A percentile compares a stretch with the other conserved stretches of the same genome.
Evolutionary conservation across 306 rosid species (phyloP).

Genomic region (Pyrus betulifolia): DNA sequence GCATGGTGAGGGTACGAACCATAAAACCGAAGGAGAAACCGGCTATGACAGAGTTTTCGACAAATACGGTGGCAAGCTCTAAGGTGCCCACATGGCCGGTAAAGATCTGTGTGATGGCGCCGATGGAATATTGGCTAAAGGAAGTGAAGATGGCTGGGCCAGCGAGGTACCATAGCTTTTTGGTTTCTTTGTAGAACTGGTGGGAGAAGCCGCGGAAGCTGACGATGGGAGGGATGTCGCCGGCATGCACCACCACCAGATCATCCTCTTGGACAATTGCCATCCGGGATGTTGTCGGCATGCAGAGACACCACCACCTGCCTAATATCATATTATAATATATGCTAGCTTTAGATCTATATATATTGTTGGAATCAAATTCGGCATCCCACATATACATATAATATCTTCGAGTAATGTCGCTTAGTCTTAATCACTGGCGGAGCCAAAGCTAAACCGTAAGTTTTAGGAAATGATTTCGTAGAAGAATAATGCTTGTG

Average conservation of each 20-base stretch:
- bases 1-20: constrained; percentile 30
- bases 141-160: constrained; percentile 90
- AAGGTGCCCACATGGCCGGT: constrained; percentile 75
- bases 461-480: no score
- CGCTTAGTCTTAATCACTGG: no score
- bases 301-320: no score
- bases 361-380: no score
- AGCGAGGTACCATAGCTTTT: constrained; percentile 85
- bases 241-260: neutral
- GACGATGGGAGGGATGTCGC: constrained; percentile 55
- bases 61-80: constrained; percentile 75
- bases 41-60: constrained; percentile 88
- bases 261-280: no score
- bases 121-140: constrained; percentile 77
- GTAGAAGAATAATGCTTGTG: no score
- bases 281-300: no score
- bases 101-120: constrained; percentile 72
- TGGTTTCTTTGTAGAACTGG: constrained; percentile 45
- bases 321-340: no score
- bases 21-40: constrained; percentile 75
- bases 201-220: constrained; percentile 29
- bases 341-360: no score
- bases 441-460: no score
- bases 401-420: no score
- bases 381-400: no score